phyloP scores from a whole-genome alignment of 1,284 basidiomycete genomes.

The Ganoderma sinense region DNA sequence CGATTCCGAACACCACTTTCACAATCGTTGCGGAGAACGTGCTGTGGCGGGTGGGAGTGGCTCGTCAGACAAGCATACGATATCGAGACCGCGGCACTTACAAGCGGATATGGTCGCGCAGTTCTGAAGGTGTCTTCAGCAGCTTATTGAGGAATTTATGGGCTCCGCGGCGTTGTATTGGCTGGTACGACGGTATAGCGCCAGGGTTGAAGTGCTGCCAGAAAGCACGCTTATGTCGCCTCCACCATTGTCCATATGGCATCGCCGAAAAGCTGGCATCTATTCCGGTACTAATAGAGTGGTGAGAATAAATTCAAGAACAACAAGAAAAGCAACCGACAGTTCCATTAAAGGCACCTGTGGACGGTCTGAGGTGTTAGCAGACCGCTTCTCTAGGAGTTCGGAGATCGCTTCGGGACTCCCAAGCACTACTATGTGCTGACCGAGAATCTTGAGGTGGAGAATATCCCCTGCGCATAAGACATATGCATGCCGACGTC shows the following conservation, averaged over 20 bases:
- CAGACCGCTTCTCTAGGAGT: slow-evolving; percentile 4
- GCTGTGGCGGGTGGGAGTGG: not conserved
- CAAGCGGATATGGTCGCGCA: slow-evolving; percentile 8
- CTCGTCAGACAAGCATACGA: not conserved
- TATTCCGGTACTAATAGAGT: slow-evolving; percentile 6
- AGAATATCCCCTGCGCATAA: not conserved
- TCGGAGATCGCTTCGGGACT: slow-evolving; percentile 2
- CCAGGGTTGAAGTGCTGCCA: slow-evolving; percentile 18
- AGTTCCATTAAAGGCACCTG: not conserved
- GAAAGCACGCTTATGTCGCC: slow-evolving; percentile 18
- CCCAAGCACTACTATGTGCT: slow-evolving; percentile 6
- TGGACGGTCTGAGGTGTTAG: slow-evolving; percentile 7
- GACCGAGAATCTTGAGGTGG: not conserved
- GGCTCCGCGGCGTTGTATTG: not conserved
- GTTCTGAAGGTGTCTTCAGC: not conserved
- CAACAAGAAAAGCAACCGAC: not conserved
- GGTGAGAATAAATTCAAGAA: not conserved
- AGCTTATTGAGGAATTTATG: slow-evolving; percentile 13
- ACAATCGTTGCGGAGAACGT: slow-evolving; percentile 12
- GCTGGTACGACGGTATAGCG: not conserved
- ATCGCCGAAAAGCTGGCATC: slow-evolving; percentile 6
- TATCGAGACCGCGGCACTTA: not conserved
- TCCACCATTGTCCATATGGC: slow-evolving; percentile 20
- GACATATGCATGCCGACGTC: not conserved
- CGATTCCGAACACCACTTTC: slow-evolving; percentile 19